Conservation (phyloP, 192 early-diverging fungal genomes). For the Gigaspora rosea region DNA sequence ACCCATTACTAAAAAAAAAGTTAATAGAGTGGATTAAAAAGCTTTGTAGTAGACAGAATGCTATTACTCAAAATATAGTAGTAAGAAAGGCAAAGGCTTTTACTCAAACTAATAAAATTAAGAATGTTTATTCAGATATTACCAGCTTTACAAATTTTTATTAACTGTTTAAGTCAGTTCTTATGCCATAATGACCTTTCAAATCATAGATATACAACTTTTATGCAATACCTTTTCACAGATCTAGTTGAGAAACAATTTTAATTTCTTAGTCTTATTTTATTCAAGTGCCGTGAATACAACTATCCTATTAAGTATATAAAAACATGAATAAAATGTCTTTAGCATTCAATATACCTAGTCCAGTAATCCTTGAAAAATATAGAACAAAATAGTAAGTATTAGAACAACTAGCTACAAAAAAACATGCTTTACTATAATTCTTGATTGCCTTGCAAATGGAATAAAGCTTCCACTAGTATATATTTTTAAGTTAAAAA, state of each 20-base stretch:
- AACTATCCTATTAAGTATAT: background rate
- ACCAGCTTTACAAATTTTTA: background rate
- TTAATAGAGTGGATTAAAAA: too few relatives aligned
- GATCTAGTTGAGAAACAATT: background rate
- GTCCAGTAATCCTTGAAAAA: background rate
- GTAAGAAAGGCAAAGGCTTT: too few relatives aligned
- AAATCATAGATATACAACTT: background rate
- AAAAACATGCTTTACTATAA: background rate
- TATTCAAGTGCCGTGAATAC: background rate
- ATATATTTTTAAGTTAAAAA: conserved; percentile 20
- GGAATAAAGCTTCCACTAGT: background rate
- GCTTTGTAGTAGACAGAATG: too few relatives aligned
- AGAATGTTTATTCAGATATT: too few relatives aligned
- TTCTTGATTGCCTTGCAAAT: conserved; percentile 9
- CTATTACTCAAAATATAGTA: too few relatives aligned
- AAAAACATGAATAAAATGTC: conserved; percentile 12
- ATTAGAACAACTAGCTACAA: background rate
- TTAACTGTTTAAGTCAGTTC: conserved; percentile 3
- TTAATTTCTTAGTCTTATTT: background rate
- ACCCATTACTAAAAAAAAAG: too few relatives aligned
- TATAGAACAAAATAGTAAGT: background rate
- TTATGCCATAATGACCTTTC: background rate
- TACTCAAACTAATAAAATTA: too few relatives aligned
- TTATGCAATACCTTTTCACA: background rate
- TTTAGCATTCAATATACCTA: conserved; percentile 3